Base-by-base conservation (phyloP, 805 yeast species). In the Kregervanrija fluxuum region DNA sequence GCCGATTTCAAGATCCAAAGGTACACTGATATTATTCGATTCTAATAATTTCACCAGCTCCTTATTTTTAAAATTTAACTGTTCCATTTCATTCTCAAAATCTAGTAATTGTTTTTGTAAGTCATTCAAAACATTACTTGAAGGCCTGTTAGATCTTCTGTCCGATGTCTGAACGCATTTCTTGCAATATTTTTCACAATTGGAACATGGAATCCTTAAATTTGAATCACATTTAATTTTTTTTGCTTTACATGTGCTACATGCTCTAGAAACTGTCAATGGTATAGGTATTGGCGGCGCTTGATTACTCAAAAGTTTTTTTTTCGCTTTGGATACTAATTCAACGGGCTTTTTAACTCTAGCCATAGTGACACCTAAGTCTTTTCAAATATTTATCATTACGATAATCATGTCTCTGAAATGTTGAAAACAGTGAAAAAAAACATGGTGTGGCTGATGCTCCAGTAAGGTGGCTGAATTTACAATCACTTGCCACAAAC, bases 171-270 rank as follows among this genome's bases (percentile, higher is more conserved):
- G 35, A 3, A 37, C 32, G 38, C 61, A 57, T n/a, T 46, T 41
- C 1, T 37, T 10, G 3, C 41, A 34, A 5, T 37, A 22, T 17
- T 44, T 50, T 9, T 11, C 11, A 40, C 61, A 57, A n/a, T 44
- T 44, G 5, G 51, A n/a, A 41, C 61, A 57, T 8, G 60, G 60
- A 17, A 43, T 13, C 10, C 30, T 30, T 5, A n/a, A 14, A 10
- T 35, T 17, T 3, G 44, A 12, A 35, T 54, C 47, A 39, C 60
- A 57, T 41, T 54, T 55, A 8, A 51, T 46, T 41, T 57, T 57
- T 16, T 49, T 47, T 1, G 40, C 10, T 13, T 57, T 44, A 39
- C 62, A 57, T n/a, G 42, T 37, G 11, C 41, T 16, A 35, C 60
- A 57, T 1, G 61, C 57, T 10, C 41, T 41, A 17, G 33, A n/a